Conservation (phyloP, 2,329 filamentous ascomycete genomes). For the Capronia coronata region DNA sequence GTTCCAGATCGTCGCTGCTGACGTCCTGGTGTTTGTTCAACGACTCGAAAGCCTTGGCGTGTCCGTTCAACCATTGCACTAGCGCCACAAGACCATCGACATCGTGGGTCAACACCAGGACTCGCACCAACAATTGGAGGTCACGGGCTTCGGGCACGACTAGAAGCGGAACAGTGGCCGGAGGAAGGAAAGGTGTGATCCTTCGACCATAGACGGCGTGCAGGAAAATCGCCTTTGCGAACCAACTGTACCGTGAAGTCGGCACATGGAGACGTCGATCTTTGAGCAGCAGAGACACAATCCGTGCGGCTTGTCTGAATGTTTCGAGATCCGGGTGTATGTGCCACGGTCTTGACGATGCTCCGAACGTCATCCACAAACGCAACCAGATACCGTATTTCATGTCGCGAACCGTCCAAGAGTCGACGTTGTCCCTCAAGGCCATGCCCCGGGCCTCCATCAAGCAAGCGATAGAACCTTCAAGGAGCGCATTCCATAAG, state of each 20-base stretch:
- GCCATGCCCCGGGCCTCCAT: neutral
- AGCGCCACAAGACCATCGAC: constrained; percentile 16
- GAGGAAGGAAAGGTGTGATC: constrained; percentile 13
- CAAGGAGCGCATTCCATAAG: constrained; percentile 22
- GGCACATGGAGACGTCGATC: constrained; percentile 10
- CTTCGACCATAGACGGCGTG: constrained; percentile 12
- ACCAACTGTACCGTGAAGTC: constrained; percentile 3
- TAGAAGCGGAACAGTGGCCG: constrained; percentile 2
- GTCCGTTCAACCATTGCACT: constrained; percentile 28
- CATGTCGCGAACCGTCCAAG: neutral
- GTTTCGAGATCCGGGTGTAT: constrained; percentile 19
- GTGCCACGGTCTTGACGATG: neutral
- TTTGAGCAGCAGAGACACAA: constrained; percentile 4
- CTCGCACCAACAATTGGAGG: constrained; percentile 17
- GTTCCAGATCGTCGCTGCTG: neutral
- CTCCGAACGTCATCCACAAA: constrained; percentile 6
- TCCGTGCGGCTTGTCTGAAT: constrained; percentile 12
- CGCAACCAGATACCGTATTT: constrained; percentile 7
- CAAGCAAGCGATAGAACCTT: constrained; percentile 8
- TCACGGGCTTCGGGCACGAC: constrained; percentile 15
- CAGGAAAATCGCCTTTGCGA: constrained; percentile 14
- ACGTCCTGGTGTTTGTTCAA: neutral
- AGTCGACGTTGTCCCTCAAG: neutral
- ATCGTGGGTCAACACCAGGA: constrained; percentile 14
- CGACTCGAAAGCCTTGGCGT: constrained; percentile 30